A percentile compares a stretch with the other conserved stretches of the same genome.
These are phyloP conservation scores for Aureobasidium musti DNA, from an alignment of 2,329 filamentous ascomycete species.

Conservation along the genomic window DNA sequence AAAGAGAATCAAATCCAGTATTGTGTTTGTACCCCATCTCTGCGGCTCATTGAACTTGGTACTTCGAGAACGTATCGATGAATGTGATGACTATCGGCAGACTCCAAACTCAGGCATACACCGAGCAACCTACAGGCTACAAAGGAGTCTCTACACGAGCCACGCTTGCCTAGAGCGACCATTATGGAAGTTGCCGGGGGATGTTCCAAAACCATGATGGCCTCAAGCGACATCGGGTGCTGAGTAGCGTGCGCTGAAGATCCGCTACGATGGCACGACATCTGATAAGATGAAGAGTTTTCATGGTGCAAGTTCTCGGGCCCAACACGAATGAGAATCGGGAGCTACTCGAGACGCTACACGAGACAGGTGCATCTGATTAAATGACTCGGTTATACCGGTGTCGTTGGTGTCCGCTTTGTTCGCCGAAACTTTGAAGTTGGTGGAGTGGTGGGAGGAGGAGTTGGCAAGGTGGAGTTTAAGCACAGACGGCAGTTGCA, in stretches of 20 bases:
- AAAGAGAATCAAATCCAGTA: not conserved
- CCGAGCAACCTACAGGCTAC: not conserved
- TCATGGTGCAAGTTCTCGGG: not conserved
- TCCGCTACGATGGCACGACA: constrained; percentile 15
- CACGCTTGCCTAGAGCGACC: not conserved
- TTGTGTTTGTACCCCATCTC: not conserved
- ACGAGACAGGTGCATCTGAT: constrained; percentile 15
- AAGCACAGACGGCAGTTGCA: not conserved
- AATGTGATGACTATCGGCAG: not conserved
- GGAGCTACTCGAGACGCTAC: not conserved
- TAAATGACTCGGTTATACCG: not conserved
- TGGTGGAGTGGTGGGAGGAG: no score
- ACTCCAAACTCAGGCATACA: not conserved
- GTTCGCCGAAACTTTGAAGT: constrained; percentile 5
- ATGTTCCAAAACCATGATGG: not conserved
- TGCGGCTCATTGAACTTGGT: not conserved
- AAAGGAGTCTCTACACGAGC: not conserved
- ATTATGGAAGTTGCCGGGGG: constrained; percentile 17
- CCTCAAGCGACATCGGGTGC: constrained; percentile 10
- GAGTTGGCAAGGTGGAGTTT: not conserved
- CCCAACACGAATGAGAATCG: not conserved
- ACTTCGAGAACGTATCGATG: not conserved
- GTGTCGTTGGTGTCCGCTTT: constrained; percentile 6
- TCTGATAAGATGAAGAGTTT: constrained; percentile 30
- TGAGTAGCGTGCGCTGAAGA: not conserved